Conservation (phyloP, 257 asterid species). For the Scutellaria barbata region DNA sequence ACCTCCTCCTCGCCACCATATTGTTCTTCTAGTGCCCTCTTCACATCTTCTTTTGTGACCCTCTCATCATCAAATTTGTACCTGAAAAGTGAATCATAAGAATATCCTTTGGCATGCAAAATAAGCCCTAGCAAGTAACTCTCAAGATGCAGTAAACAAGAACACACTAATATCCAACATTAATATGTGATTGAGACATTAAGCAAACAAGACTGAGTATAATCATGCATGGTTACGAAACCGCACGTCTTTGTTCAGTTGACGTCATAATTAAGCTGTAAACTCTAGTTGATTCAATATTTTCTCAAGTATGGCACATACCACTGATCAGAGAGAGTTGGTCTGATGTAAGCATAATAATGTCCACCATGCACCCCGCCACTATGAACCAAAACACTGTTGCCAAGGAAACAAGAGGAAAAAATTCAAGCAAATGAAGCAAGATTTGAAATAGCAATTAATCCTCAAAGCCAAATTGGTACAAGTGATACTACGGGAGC, state of each 20-base stretch:
- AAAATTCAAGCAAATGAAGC: conserved; percentile 22
- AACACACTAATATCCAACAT: not conserved
- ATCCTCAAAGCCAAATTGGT: conserved; percentile 1
- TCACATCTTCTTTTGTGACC: conserved; percentile 67
- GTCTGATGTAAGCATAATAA: conserved; percentile 96
- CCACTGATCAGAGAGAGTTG: conserved; percentile 90
- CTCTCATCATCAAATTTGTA: conserved; percentile 75
- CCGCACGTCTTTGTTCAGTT: not conserved
- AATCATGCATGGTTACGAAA: not conserved
- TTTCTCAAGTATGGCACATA: conserved; percentile 39
- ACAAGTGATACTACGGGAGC: conserved; percentile 13
- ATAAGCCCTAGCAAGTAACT: conserved; percentile 25
- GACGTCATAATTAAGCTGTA: conserved; percentile 18
- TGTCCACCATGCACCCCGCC: conserved; percentile 99
- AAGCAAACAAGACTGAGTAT: conserved; percentile 12
- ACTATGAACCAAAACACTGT: conserved; percentile 97
- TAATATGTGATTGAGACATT: conserved; percentile 22
- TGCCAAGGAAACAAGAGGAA: conserved; percentile 27
- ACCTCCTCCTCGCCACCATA: conserved; percentile 81
- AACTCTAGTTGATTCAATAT: conserved; percentile 18
- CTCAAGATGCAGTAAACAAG: conserved; percentile 25
- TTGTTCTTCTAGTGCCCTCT: conserved; percentile 69
- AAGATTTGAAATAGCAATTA: not conserved
- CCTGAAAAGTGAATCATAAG: conserved; percentile 43
- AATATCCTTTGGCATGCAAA: conserved; percentile 18